A percentile compares a stretch with the other conserved stretches of the same genome.
Conservation (phyloP, 441 rosid genomes). For the Adansonia rubrostipa region DNA sequence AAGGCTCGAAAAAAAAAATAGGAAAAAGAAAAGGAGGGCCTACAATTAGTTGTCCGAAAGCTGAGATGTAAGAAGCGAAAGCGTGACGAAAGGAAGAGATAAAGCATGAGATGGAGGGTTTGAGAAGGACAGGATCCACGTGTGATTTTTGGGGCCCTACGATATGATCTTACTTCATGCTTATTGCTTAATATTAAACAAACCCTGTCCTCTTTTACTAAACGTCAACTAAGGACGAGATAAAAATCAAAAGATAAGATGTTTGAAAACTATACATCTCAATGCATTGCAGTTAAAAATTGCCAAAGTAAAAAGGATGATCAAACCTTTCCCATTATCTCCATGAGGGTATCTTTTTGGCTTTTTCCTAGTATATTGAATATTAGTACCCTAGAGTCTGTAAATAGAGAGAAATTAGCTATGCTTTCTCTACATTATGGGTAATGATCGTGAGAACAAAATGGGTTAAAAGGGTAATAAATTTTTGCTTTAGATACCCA, state of each 20-base stretch:
- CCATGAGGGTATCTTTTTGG: slow-evolving; percentile 16
- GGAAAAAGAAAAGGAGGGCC: background rate
- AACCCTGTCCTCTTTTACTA: background rate
- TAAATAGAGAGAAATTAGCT: background rate
- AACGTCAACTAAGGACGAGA: slow-evolving; percentile 32
- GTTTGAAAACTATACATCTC: slow-evolving; percentile 24
- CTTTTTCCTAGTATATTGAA: slow-evolving; percentile 20
- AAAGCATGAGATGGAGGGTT: slow-evolving; percentile 46
- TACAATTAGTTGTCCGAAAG: slow-evolving; percentile 30
- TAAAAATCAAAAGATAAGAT: slow-evolving; percentile 23
- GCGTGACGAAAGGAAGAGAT: slow-evolving; percentile 59
- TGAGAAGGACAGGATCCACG: slow-evolving; percentile 53
- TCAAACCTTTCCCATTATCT: slow-evolving; percentile 19
- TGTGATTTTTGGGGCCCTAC: slow-evolving; percentile 56
- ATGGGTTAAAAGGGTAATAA: background rate
- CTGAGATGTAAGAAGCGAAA: slow-evolving; percentile 58
- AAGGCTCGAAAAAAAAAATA: background rate
- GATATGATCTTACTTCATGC: slow-evolving; percentile 36
- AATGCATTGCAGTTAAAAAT: slow-evolving; percentile 30
- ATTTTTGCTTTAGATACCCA: background rate
- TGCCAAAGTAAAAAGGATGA: background rate
- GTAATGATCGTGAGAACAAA: slow-evolving; percentile 28
- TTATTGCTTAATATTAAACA: background rate
- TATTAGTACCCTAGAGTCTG: slow-evolving; percentile 16
- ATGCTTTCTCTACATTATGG: slow-evolving; percentile 26